These are phyloP conservation scores for Fagus crenata DNA, from an alignment of 306 rosid species.

Conservation along the genomic window DNA sequence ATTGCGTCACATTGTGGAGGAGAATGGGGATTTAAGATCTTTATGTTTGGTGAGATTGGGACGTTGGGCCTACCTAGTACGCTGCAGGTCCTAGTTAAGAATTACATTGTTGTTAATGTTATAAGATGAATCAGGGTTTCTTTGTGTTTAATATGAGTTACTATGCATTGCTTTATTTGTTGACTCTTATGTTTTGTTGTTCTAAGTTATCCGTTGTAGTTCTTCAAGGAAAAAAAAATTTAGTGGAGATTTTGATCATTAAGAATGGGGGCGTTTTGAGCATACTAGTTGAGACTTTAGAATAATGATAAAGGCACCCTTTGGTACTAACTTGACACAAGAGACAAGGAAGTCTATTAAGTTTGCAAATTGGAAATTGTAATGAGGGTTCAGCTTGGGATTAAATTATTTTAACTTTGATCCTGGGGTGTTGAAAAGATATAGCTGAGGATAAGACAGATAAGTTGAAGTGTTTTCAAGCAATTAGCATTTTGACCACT, in stretches of 20 bases:
- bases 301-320: not conserved
- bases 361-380: not conserved
- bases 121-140: not conserved
- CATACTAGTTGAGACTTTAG: not conserved
- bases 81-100: not conserved
- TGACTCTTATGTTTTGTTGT: not conserved
- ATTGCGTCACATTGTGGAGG: not conserved
- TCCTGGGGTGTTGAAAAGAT: not conserved
- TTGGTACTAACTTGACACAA: not conserved
- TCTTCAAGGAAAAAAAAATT: not conserved
- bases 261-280: not conserved
- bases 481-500: too few relatives aligned
- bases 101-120: not conserved
- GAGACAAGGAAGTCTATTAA: not conserved
- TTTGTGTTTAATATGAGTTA: not conserved
- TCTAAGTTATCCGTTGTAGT: not conserved
- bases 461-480: not conserved
- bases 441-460: not conserved
- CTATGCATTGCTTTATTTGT: not conserved
- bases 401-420: not conserved
- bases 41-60: not conserved
- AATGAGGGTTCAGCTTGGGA: not conserved
- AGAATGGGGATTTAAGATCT: not conserved
- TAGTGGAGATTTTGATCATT: not conserved
- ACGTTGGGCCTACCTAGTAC: not conserved